Evolutionary conservation across 1,284 basidiomycete species (phyloP).

Genomic region (Ustilago sp.): DNA sequence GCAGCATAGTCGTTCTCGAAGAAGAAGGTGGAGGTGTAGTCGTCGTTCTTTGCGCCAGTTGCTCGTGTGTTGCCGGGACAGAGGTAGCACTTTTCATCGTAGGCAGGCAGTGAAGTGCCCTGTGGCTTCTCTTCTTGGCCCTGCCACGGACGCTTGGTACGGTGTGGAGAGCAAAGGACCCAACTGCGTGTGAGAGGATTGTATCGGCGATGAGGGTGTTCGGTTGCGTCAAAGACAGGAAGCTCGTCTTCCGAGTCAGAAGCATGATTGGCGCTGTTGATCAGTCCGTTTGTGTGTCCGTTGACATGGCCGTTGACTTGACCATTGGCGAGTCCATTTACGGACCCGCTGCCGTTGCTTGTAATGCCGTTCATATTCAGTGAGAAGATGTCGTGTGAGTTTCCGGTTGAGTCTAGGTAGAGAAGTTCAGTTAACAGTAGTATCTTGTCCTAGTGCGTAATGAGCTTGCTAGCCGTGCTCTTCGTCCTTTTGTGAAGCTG

Average conservation of each 20-base stretch:
- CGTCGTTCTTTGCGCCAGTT: slow-evolving; percentile 79
- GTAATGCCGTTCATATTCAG: slow-evolving; percentile 15
- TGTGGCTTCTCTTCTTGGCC: slow-evolving; percentile 62
- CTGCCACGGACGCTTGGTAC: slow-evolving; percentile 68
- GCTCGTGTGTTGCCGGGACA: slow-evolving; percentile 89
- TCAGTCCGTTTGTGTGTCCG: slow-evolving; percentile 13
- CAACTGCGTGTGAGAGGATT: slow-evolving; percentile 62
- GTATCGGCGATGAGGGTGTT: slow-evolving; percentile 67
- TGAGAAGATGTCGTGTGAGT: slow-evolving; percentile 16
- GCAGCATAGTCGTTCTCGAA: slow-evolving; percentile 92
- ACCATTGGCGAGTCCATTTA: slow-evolving; percentile 8
- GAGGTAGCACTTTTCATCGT: slow-evolving; percentile 86
- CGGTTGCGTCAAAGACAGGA: slow-evolving; percentile 55
- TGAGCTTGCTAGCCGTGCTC: no score
- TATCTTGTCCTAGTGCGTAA: no score
- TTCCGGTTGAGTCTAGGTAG: background rate
- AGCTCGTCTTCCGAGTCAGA: slow-evolving; percentile 18
- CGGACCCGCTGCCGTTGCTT: slow-evolving; percentile 6
- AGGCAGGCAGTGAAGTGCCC: slow-evolving; percentile 72
- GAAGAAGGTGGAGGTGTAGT: slow-evolving; percentile 77
- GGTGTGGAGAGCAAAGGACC: slow-evolving; percentile 68
- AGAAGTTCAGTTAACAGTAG: background rate
- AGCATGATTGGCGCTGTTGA: slow-evolving; percentile 8
- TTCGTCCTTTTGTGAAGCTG: no score
- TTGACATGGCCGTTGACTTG: slow-evolving; percentile 16